phyloP scores from a whole-genome alignment of 2,329 filamentous ascomycete genomes.

The Aspergillus japonicus region DNA sequence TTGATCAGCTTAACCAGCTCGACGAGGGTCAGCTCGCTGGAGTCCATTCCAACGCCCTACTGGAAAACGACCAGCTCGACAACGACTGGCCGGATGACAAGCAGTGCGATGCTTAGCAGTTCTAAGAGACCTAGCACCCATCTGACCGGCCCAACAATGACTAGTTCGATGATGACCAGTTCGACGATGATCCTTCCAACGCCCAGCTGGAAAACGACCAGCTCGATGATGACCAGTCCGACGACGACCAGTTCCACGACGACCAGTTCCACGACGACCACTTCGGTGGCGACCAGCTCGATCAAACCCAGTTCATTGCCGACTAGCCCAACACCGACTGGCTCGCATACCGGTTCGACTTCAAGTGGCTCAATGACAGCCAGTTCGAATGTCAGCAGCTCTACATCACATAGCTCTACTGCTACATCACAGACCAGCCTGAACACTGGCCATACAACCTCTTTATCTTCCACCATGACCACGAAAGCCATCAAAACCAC shows the following conservation, averaged over 20 bases:
- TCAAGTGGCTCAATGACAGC: too few species aligned
- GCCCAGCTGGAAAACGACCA: neutral
- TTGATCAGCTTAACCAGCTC: neutral
- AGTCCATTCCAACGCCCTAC: too few species aligned
- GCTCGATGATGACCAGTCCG: neutral
- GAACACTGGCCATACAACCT: neutral
- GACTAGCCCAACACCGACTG: neutral
- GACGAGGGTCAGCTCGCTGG: neutral
- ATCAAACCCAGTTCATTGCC: too few species aligned
- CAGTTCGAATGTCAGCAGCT: neutral
- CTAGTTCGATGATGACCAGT: neutral
- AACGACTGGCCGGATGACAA: neutral
- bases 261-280: neutral
- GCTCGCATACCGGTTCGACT: too few species aligned
- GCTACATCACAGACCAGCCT: neutral
- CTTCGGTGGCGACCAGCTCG: neutral
- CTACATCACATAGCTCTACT: constrained; percentile 10
- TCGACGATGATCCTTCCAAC: neutral
- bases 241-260: neutral
- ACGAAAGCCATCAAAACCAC: constrained; percentile 10
- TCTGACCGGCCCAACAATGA: neutral
- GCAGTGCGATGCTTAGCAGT: neutral
- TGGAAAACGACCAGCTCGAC: neutral
- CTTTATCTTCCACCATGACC: neutral
- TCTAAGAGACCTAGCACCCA: too few species aligned